phyloP scores from a whole-genome alignment of 2,329 filamentous ascomycete genomes.

The Ophiostoma perfectum region DNA sequence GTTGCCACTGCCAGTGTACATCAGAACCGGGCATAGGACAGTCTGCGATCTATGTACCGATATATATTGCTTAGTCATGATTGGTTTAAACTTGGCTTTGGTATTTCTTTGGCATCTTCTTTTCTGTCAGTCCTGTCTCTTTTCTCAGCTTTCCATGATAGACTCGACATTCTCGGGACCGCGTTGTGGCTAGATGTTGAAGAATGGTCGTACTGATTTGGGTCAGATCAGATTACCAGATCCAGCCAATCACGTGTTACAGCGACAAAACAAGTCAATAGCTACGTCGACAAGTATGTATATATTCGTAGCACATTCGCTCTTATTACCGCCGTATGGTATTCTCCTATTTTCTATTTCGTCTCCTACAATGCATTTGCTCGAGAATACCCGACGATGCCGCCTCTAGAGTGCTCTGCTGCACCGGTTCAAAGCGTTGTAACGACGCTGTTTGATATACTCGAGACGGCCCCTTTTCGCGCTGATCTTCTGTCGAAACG shows the following conservation, averaged over 20 bases:
- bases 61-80: background rate
- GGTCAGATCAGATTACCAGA: background rate
- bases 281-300: background rate
- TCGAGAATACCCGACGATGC: background rate
- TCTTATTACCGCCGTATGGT: background rate
- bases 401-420: background rate
- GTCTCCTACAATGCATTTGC: background rate
- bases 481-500: slow-evolving; percentile 8
- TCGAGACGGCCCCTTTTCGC: background rate
- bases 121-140: too few species aligned
- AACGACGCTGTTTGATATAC: slow-evolving; percentile 3
- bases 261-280: background rate
- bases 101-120: too few species aligned
- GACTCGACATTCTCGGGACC: background rate
- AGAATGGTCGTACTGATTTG: background rate
- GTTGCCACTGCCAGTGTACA: too few species aligned
- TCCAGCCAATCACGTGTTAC: slow-evolving; percentile 15
- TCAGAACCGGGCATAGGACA: too few species aligned
- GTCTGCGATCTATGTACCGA: too few species aligned
- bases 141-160: background rate
- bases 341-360: slow-evolving; percentile 8
- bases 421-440: background rate
- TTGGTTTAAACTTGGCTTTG: too few species aligned
- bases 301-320: background rate
- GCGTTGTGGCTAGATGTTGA: background rate